These are phyloP conservation scores for Aurantiochytrium sp. DNA, from an alignment of 108 stramenopile species.

Conservation along the genomic window DNA sequence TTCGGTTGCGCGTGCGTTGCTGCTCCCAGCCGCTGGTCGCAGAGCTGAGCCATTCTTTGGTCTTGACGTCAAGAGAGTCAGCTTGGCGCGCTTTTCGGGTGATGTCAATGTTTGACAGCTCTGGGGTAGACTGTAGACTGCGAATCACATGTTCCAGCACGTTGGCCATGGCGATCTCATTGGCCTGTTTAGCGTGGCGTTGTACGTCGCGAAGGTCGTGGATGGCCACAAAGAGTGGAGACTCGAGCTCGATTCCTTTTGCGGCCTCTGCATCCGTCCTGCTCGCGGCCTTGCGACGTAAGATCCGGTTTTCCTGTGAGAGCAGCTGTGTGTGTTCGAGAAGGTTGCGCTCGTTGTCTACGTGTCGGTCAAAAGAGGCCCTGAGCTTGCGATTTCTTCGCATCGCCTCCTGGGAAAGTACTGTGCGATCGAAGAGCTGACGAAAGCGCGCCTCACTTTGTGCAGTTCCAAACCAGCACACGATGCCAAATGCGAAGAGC, in stretches of 20 bases:
- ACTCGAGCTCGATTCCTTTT: not conserved
- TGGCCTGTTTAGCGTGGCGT: not conserved
- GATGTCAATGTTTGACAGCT: not conserved
- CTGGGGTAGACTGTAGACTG: not conserved
- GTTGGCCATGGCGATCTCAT: not conserved
- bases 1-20: not conserved
- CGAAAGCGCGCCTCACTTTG: not conserved
- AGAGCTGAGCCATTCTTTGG: constrained; percentile 10
- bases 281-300: not conserved
- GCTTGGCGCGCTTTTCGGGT: not conserved
- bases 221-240: not conserved
- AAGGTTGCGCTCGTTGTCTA: not conserved
- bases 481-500: not conserved
- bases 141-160: not conserved
- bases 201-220: not conserved
- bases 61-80: not conserved
- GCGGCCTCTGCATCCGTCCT: not conserved
- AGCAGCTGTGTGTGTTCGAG: not conserved
- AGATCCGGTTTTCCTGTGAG: not conserved
- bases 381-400: constrained; percentile 8
- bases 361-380: constrained; percentile 7
- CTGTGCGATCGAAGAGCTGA: not conserved
- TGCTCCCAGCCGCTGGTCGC: constrained; percentile 18
- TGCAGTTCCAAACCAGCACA: not conserved
- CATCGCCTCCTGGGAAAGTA: not conserved